phyloP scores from a whole-genome alignment of 139 green algal genomes.

The Tetraselmis chui region DNA sequence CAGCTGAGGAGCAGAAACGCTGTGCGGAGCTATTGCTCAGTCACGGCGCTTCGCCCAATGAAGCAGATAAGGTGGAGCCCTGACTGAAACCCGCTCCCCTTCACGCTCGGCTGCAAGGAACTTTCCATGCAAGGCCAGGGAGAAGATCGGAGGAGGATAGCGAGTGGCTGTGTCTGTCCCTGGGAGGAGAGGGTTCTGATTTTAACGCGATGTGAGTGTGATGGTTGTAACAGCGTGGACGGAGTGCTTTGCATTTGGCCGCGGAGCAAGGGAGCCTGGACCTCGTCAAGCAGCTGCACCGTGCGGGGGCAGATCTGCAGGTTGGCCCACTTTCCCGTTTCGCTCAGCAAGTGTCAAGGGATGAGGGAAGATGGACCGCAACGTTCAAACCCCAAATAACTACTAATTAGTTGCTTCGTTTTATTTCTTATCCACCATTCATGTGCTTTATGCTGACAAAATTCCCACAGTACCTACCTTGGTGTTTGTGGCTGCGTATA shows the following conservation, averaged over 20 bases:
- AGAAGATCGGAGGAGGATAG: neutral
- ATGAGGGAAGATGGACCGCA: neutral
- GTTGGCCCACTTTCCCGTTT: neutral
- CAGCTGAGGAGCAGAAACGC: neutral
- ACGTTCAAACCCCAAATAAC: neutral
- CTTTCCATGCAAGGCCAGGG: neutral
- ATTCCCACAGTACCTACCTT: neutral
- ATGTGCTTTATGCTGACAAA: neutral
- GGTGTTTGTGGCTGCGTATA: neutral
- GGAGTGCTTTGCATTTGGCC: neutral
- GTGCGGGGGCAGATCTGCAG: neutral
- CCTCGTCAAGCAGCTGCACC: neutral
- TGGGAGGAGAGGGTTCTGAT: neutral
- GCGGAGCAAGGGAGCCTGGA: neutral
- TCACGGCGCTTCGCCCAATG: neutral
- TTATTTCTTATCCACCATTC: neutral
- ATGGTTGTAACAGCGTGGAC: neutral
- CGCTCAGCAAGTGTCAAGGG: neutral
- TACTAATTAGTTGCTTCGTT: neutral
- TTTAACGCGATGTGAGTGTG: neutral
- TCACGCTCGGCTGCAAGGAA: neutral
- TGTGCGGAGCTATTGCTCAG: neutral
- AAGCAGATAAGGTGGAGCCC: neutral
- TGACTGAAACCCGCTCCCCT: neutral
- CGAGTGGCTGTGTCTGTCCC: neutral